Percentiles rank a stretch among this genome's conserved stretches.
Evolutionary conservation across 129 eudicot genomes (phyloP).

Genomic region (Tagetes patula): DNA sequence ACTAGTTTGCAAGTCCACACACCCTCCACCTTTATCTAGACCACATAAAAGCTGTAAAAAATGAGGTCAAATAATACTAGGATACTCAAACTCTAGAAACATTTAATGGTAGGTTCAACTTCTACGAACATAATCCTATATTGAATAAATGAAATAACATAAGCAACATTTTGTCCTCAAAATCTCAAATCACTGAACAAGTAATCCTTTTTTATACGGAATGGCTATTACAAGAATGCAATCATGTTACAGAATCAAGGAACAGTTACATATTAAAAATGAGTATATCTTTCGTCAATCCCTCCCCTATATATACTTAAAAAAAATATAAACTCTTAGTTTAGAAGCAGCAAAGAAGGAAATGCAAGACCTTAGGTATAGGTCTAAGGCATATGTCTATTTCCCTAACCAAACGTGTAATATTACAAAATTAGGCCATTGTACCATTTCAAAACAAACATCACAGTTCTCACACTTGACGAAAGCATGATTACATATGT

Average conservation of each 20-base stretch:
- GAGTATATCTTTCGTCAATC: background rate
- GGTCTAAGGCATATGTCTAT: background rate
- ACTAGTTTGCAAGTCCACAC: conserved; percentile 11
- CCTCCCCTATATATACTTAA: background rate
- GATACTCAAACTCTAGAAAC: background rate
- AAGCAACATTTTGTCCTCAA: conserved; percentile 1
- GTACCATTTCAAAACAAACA: conserved; percentile 1
- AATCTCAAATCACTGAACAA: conserved; percentile 9
- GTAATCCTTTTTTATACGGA: background rate
- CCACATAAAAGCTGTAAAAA: background rate
- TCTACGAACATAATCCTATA: conserved; percentile 5
- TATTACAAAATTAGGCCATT: background rate
- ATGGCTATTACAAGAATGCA: background rate
- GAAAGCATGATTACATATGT: background rate
- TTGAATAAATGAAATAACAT: conserved; percentile 6
- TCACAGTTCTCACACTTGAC: background rate
- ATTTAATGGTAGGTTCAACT: background rate
- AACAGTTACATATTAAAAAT: background rate
- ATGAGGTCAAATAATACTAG: background rate
- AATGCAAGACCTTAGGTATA: background rate
- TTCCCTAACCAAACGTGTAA: background rate
- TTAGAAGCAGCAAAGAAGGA: background rate
- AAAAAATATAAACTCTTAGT: background rate
- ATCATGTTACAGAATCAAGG: conserved; percentile 1
- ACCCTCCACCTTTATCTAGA: conserved; percentile 1